These are phyloP conservation scores for Penicillium bovifimosum DNA, from an alignment of 495 filamentous ascomycete species.

Conservation along the genomic window DNA sequence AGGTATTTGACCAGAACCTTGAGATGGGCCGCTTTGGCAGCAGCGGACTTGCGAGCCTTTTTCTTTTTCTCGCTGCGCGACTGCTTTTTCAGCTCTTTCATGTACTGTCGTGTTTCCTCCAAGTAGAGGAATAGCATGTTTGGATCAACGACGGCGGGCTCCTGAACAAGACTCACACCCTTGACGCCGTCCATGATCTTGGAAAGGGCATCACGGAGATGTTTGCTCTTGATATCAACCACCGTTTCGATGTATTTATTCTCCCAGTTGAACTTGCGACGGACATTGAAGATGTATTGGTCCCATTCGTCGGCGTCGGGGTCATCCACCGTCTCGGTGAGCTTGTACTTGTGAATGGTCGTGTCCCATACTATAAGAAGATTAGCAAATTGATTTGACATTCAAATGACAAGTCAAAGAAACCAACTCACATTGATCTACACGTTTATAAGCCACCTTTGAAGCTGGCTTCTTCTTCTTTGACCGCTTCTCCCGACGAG, in stretches of 20 bases:
- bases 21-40: constrained; percentile 54
- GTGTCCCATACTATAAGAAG: constrained; percentile 60
- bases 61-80: constrained; percentile 60
- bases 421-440: constrained; percentile 60
- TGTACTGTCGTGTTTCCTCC: constrained; percentile 62
- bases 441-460: constrained; percentile 76
- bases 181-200: constrained; percentile 79
- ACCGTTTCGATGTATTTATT: constrained; percentile 74
- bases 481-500: constrained; percentile 16
- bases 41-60: constrained; percentile 55
- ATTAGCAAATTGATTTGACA: neutral
- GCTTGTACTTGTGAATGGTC: constrained; percentile 75
- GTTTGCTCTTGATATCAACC: constrained; percentile 82
- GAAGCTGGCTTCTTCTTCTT: constrained; percentile 50
- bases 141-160: constrained; percentile 73
- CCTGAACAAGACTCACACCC: constrained; percentile 73
- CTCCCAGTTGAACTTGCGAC: constrained; percentile 82
- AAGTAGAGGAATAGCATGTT: constrained; percentile 87
- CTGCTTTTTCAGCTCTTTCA: constrained; percentile 61
- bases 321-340: constrained; percentile 73
- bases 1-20: constrained; percentile 77
- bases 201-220: constrained; percentile 64
- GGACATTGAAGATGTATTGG: constrained; percentile 80
- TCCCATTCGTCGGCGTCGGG: constrained; percentile 70
- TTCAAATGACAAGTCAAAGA: neutral